Percentiles rank a stretch among this genome's conserved stretches.
Evolutionary conservation across 1,284 basidiomycete genomes (phyloP).

Genomic region (Sanghuangporus sanghuang): DNA sequence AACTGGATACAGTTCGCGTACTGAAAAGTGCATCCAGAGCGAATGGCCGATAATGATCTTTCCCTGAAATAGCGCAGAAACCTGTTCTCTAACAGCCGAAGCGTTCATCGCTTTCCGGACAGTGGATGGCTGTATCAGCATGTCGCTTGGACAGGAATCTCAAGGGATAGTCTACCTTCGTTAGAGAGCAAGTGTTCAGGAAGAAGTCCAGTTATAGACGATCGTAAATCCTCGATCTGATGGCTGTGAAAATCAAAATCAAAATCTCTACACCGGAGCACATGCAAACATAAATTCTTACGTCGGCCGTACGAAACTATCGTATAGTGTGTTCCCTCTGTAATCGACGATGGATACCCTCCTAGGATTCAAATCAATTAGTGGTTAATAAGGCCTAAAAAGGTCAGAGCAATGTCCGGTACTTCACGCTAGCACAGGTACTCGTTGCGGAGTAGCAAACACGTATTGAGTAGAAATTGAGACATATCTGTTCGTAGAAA

Average conservation of each 20-base stretch:
- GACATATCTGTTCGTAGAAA: slow-evolving; percentile 34
- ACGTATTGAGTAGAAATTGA: slow-evolving; percentile 42
- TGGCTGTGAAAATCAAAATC: slow-evolving; percentile 29
- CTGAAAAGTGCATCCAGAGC: slow-evolving; percentile 52
- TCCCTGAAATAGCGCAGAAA: slow-evolving; percentile 37
- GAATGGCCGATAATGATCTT: slow-evolving; percentile 53
- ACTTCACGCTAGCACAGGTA: slow-evolving; percentile 53
- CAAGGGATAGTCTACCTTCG: slow-evolving; percentile 25
- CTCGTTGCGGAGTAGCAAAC: slow-evolving; percentile 33
- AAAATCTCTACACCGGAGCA: neutral
- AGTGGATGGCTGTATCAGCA: neutral
- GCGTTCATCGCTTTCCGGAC: slow-evolving; percentile 39
- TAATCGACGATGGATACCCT: slow-evolving; percentile 42
- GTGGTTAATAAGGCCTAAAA: slow-evolving; percentile 25
- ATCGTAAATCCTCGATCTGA: slow-evolving; percentile 43
- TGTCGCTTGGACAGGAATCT: neutral
- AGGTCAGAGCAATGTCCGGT: neutral
- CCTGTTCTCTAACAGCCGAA: slow-evolving; percentile 40
- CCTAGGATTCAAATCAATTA: slow-evolving; percentile 19
- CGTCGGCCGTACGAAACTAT: slow-evolving; percentile 52
- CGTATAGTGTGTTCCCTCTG: slow-evolving; percentile 42
- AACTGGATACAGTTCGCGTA: slow-evolving; percentile 21
- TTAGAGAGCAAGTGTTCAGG: slow-evolving; percentile 36
- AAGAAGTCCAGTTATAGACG: slow-evolving; percentile 42
- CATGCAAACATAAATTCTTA: slow-evolving; percentile 25